Evolutionary conservation across 2,329 filamentous ascomycete genomes (phyloP), one percentile per base, ranked within the genome.

Genomic region (Verticillium zaregamsianum): DNA sequence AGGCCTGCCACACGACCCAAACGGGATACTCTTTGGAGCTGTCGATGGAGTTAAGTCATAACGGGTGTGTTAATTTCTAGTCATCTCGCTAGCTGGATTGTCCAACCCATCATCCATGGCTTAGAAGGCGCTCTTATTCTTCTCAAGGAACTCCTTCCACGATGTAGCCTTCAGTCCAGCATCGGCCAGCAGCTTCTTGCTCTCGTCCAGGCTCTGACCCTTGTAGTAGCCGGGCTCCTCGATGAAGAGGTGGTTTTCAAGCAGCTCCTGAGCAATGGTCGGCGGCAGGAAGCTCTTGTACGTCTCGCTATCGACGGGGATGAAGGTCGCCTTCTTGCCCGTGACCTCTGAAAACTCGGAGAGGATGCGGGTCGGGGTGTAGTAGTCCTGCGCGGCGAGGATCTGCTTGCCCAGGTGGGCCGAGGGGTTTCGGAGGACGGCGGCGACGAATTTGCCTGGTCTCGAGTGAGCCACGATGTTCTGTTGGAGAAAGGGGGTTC

Each of bases 261-360:
- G 59, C 32, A 68, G 57, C 55, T 70, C 68, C 11, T 67, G 63
- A 6, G 64, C 68, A 14, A 69, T 59, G 20, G 54, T 57, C 1
- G 61, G 64, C 3, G 68, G 65, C 20, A 70, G 49, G 62, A 68
- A 69, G 3, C 66, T 61, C 59, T 67, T 69, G 59, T 67, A 71
- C n/a, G 64, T 63, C 11, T 67, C 66, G 0, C 62, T 52, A 15
- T 65, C 61, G 14, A 70, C 15, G 25, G 66, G 59, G 6, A 65
- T 31, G 25, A 59, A 65, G 5, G 45, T 33, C 1, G 56, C 64
- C 17, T 57, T 59, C 40, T 60, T 62, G 0, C 62, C 58, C 5
- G 63, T 62, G 5, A 63, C 61, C 25, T 62, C 59, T 3, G 60
- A 23, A 20, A 67, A 66, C 28, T 64, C 65, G 17, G 56, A 49